Evolutionary conservation across 2,329 filamentous ascomycete genomes (phyloP), one percentile per base, ranked within the genome.

Genomic region (Parastagonospora nodorum): DNA sequence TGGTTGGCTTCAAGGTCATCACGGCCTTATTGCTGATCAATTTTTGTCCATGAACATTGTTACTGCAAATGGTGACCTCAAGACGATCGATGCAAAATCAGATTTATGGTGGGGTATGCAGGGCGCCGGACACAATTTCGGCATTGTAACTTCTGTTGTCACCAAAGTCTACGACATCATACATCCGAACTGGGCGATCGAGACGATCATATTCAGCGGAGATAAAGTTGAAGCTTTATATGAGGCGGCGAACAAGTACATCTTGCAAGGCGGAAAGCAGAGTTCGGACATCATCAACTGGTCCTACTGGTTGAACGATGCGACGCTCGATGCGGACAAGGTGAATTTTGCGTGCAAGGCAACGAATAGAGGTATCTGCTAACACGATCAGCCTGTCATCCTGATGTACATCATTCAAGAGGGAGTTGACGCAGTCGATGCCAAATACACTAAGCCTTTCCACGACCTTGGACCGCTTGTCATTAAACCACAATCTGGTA

Each of bases 61-160:
- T 0, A 72, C 83, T 1, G 79, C 81, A 5, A 68, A 82, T 52
- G 82, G 82, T 11, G 73, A 64, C 8, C 51, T 66, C 6, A 77
- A 71, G 0, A 67, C 80, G 1, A 64, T 76, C 47, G 63, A 69
- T n/a, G 29, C 43, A 2, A 67, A 70, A 7, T 76, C 77, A 0
- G 82, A 85, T 31, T 74, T 85, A 8, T 85, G 75, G 63, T 86
- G 82, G 82, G 83, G 74, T 1, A 74, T 85, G 57, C 74, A 75
- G 42, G 83, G 83, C 4, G 83, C 82, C 2, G 83, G 82, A 1
- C 80, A 84, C 51, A 85, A 84, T 66, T 84, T 85, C 50, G 83
- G 82, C 35, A 77, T 85, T 45, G 78, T 84, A 12, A 82, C 79
- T 1, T 54, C 45, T 6, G 60, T 60, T 2, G 60, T 74, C 0